Conservation (phyloP, 1,139 yeast genomes). For the Diutina rugosa region DNA sequence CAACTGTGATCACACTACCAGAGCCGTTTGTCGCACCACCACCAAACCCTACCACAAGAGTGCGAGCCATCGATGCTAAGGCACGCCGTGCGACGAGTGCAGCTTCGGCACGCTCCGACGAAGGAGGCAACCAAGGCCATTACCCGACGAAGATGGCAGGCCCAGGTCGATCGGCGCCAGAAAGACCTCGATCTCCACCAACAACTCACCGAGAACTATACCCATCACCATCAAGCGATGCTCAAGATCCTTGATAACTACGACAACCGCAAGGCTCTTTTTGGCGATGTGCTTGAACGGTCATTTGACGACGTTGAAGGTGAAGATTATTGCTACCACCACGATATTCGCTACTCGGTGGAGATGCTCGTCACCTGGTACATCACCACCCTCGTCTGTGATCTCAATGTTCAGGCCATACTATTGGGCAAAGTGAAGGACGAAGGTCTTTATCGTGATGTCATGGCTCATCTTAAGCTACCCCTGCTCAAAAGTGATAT, state of each 20-base stretch:
- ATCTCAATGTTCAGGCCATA: slow-evolving; percentile 1
- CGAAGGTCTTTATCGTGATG: not conserved
- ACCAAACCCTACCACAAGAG: not conserved
- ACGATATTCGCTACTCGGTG: not conserved
- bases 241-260: not conserved
- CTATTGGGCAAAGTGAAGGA: not conserved
- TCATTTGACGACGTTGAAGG: not conserved
- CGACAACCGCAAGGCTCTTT: not conserved
- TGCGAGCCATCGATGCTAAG: not conserved
- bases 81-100: not conserved
- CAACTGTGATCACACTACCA: not conserved
- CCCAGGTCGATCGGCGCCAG: not conserved
- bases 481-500: not conserved
- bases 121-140: not conserved
- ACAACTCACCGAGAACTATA: not conserved
- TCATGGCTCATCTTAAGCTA: not conserved
- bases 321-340: not conserved
- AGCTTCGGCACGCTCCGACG: not conserved
- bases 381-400: not conserved
- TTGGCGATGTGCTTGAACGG: not conserved
- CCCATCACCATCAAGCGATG: not conserved
- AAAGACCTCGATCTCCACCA: not conserved
- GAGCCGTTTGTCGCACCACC: not conserved
- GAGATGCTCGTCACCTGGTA: not conserved
- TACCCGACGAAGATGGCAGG: not conserved